These are phyloP conservation scores for Colletotrichum sojae DNA, from an alignment of 2,329 filamentous ascomycete species.

Conservation along the genomic window DNA sequence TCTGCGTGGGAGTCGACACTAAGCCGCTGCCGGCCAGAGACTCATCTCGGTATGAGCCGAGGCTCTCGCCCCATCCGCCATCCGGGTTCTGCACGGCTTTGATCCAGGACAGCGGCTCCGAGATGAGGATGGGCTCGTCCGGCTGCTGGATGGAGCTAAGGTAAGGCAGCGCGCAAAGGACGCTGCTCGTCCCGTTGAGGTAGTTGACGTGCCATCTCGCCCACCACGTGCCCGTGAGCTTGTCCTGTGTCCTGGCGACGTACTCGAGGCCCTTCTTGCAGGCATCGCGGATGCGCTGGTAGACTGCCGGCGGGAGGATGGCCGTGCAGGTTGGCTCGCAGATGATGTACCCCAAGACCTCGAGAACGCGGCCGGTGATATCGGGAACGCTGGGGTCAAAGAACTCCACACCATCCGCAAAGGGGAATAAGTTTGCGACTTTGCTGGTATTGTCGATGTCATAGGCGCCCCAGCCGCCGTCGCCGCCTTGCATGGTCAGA, in stretches of 20 bases:
- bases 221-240: constrained; percentile 19
- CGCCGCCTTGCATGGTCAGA: constrained; percentile 13
- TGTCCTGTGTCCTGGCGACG: constrained; percentile 14
- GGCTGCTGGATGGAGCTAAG: constrained; percentile 3
- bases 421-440: constrained; percentile 11
- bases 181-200: constrained; percentile 27
- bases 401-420: constrained; percentile 25
- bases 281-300: constrained; percentile 12
- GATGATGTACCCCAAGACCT: constrained; percentile 21
- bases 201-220: constrained; percentile 33
- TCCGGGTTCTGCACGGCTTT: constrained; percentile 14
- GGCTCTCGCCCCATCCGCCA: constrained; percentile 28
- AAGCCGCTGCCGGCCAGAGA: constrained; percentile 13
- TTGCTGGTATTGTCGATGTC: constrained; percentile 24
- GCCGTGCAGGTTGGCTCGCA: constrained; percentile 9
- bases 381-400: constrained; percentile 27
- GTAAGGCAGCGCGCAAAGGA: constrained; percentile 20
- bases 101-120: background rate
- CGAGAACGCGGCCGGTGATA: constrained; percentile 14
- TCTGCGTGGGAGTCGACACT: constrained; percentile 16
- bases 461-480: constrained; percentile 30
- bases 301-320: constrained; percentile 5
- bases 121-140: background rate
- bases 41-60: constrained; percentile 14
- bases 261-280: constrained; percentile 4